Evolutionary conservation across 2,329 filamentous ascomycete species (phyloP).

Genomic region (Thielaviopsis ethacetica): DNA sequence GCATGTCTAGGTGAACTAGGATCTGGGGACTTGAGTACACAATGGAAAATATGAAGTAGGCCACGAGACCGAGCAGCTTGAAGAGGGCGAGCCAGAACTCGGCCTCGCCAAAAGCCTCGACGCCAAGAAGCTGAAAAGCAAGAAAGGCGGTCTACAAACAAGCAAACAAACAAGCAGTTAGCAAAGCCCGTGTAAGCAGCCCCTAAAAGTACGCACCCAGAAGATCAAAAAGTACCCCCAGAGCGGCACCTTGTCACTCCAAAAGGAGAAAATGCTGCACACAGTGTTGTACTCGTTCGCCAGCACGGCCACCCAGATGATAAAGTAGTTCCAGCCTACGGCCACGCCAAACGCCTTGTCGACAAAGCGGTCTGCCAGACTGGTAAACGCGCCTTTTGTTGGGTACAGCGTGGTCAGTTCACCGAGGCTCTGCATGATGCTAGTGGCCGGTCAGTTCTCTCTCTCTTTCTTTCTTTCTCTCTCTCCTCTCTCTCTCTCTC

Average conservation of each 20-base stretch:
- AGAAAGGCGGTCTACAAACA: constrained; percentile 35
- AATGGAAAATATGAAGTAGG: constrained; percentile 60
- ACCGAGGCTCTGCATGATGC: constrained; percentile 56
- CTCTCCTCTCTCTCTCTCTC: too few relatives aligned
- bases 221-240: constrained; percentile 61
- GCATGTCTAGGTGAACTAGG: not conserved
- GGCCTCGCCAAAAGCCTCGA: constrained; percentile 60
- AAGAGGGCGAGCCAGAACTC: constrained; percentile 66
- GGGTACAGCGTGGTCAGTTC: constrained; percentile 61
- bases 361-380: constrained; percentile 52
- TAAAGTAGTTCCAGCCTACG: constrained; percentile 56
- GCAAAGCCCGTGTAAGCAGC: too few relatives aligned
- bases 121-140: constrained; percentile 52
- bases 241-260: constrained; percentile 42
- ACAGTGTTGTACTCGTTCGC: constrained; percentile 54
- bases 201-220: constrained; percentile 34
- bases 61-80: constrained; percentile 53
- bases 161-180: not conserved
- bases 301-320: constrained; percentile 49
- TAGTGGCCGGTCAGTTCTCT: not conserved
- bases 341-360: constrained; percentile 54
- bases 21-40: constrained; percentile 25
- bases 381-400: constrained; percentile 54
- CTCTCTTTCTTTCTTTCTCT: too few relatives aligned
- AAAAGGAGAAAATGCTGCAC: constrained; percentile 48